phyloP scores from a whole-genome alignment of 163 green algal species.

The Scenedesmus sp. region DNA sequence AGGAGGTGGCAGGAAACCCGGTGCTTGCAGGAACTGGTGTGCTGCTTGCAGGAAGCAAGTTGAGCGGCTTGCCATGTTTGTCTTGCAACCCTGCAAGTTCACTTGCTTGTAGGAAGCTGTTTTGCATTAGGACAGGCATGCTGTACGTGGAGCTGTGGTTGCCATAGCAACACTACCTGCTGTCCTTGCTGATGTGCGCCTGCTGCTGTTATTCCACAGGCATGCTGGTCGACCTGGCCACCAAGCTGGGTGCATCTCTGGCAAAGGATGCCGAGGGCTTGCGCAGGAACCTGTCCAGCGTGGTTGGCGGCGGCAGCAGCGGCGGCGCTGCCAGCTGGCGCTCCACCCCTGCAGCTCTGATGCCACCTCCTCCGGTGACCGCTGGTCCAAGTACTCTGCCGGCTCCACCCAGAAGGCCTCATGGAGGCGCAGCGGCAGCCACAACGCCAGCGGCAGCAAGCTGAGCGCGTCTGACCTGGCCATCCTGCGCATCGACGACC shows the following conservation, averaged over 20 bases:
- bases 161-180: neutral
- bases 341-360: constrained; percentile 32
- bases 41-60: neutral
- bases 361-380: constrained; percentile 33
- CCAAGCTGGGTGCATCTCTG: constrained; percentile 49
- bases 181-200: neutral
- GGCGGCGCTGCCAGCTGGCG: constrained; percentile 21
- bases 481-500: constrained; percentile 52
- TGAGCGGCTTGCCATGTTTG: neutral
- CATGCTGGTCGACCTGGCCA: constrained; percentile 50
- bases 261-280: constrained; percentile 45
- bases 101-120: neutral
- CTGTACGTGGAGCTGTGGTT: neutral
- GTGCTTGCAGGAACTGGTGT: neutral
- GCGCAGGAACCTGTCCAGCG: constrained; percentile 31
- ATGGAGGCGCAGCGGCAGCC: constrained; percentile 51
- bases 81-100: neutral
- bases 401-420: constrained; percentile 42
- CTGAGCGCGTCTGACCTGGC: constrained; percentile 45
- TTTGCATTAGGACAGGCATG: neutral
- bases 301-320: constrained; percentile 36
- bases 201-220: neutral
- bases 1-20: neutral
- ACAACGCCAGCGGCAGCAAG: constrained; percentile 47
- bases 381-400: constrained; percentile 49